Conservation (phyloP, 2,329 filamentous ascomycete species). For the Cercospora sesami region DNA sequence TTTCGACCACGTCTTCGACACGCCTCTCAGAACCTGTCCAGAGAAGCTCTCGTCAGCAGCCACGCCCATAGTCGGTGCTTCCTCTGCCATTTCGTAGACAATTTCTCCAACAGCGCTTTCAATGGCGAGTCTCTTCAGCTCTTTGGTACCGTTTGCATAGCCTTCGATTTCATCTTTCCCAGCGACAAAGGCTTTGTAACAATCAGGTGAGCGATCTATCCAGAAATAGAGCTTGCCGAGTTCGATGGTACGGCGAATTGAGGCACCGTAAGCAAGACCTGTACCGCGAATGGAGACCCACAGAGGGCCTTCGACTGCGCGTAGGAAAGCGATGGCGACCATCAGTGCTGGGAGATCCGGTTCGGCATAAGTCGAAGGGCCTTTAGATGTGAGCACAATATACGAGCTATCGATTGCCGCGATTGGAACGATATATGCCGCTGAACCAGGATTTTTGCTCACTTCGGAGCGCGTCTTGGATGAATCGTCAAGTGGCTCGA, state of each 20-base stretch:
- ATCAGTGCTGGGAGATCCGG: slow-evolving; percentile 78
- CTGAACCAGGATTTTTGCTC: slow-evolving; percentile 71
- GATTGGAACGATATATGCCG: slow-evolving; percentile 83
- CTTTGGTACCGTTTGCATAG: slow-evolving; percentile 68
- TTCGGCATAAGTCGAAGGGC: slow-evolving; percentile 73
- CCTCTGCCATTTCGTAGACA: slow-evolving; percentile 81
- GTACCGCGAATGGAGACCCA: slow-evolving; percentile 93
- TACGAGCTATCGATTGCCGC: slow-evolving; percentile 90
- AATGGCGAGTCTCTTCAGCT: slow-evolving; percentile 77
- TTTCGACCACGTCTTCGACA: slow-evolving; percentile 76
- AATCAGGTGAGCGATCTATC: slow-evolving; percentile 87
- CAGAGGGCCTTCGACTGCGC: slow-evolving; percentile 88
- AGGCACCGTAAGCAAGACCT: slow-evolving; percentile 86
- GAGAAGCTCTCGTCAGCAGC: slow-evolving; percentile 84
- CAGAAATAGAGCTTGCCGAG: slow-evolving; percentile 78
- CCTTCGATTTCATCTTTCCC: slow-evolving; percentile 72
- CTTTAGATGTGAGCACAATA: slow-evolving; percentile 71
- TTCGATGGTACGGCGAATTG: slow-evolving; percentile 75
- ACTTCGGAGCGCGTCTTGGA: slow-evolving; percentile 71
- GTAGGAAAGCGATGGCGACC: slow-evolving; percentile 87
- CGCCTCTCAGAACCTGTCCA: slow-evolving; percentile 72
- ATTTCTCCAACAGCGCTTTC: slow-evolving; percentile 90
- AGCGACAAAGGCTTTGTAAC: slow-evolving; percentile 79
- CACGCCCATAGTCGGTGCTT: slow-evolving; percentile 79
- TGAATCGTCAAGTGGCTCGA: slow-evolving; percentile 70